phyloP scores from a whole-genome alignment of 129 eudicot genomes.

The Helianthus annuus region DNA sequence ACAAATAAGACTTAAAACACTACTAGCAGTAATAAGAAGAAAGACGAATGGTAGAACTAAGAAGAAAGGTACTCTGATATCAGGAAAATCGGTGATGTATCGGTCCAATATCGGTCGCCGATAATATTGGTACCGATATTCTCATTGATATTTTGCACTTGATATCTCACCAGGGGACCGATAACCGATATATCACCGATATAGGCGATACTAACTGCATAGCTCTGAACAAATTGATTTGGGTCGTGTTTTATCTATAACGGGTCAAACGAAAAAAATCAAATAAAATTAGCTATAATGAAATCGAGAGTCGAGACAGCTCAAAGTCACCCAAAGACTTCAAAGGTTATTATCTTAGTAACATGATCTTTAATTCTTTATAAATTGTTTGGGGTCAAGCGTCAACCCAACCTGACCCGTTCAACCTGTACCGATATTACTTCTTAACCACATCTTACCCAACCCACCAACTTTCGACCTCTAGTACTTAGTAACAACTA shows the following conservation, averaged over 20 bases:
- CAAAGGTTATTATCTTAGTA: neutral
- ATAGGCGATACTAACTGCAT: too few species aligned
- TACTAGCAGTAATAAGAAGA: too few species aligned
- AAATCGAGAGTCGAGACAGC: neutral
- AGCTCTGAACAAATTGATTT: neutral
- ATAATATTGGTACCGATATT: too few species aligned
- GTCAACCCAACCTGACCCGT: neutral
- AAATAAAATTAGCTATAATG: neutral
- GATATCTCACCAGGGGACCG: too few species aligned
- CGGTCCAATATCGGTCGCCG: too few species aligned
- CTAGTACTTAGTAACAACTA: neutral
- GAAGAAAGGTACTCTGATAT: too few species aligned
- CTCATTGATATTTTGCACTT: too few species aligned
- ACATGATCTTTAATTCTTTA: conserved; percentile 5
- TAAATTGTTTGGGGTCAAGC: neutral
- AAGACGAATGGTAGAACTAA: too few species aligned
- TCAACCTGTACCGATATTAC: neutral
- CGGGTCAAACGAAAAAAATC: neutral
- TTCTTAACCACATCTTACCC: neutral
- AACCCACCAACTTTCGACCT: neutral
- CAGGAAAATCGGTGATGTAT: too few species aligned
- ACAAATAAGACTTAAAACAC: too few species aligned
- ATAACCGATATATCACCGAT: too few species aligned
- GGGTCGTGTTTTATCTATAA: neutral
- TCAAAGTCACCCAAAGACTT: neutral